Conservation (phyloP, 495 filamentous ascomycete genomes). For the Penicillium taxi region DNA sequence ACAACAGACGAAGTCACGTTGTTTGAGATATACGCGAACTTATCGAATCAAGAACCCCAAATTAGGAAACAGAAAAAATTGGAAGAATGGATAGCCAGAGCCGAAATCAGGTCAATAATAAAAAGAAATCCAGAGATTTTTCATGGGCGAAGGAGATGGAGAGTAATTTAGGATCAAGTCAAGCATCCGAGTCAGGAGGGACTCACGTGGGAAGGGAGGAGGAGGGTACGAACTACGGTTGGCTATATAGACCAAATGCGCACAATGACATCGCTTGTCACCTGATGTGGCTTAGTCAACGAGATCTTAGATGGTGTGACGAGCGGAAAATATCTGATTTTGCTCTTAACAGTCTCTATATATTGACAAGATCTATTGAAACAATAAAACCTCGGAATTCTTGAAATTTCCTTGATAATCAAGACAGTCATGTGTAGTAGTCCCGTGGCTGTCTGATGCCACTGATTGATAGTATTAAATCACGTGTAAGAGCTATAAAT, state of each 20-base stretch:
- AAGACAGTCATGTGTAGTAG: constrained; percentile 30
- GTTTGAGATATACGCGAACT: constrained; percentile 21
- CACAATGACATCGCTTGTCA: constrained; percentile 20
- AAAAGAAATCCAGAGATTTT: constrained; percentile 21
- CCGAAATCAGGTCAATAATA: constrained; percentile 14
- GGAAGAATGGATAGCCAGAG: constrained; percentile 6
- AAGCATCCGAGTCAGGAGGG: constrained; percentile 36
- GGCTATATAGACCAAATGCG: constrained; percentile 17
- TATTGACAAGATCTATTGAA: neutral
- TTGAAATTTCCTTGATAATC: neutral
- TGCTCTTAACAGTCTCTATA: no score
- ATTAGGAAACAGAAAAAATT: constrained; percentile 15
- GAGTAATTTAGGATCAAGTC: no score
- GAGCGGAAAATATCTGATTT: no score
- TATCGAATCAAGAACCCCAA: constrained; percentile 17
- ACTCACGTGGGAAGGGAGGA: constrained; percentile 37
- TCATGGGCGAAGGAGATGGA: constrained; percentile 27
- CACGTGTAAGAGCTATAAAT: constrained; percentile 8
- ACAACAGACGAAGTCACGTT: constrained; percentile 37
- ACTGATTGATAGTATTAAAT: constrained; percentile 27
- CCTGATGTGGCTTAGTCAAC: constrained; percentile 18
- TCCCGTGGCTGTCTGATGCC: constrained; percentile 31
- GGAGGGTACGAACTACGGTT: constrained; percentile 20
- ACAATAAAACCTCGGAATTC: neutral
- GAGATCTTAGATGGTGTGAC: neutral